A percentile compares a stretch with the other conserved stretches of the same genome.
phyloP scores from a whole-genome alignment of 164 flowering plant species.

The Echeveria elegans region DNA sequence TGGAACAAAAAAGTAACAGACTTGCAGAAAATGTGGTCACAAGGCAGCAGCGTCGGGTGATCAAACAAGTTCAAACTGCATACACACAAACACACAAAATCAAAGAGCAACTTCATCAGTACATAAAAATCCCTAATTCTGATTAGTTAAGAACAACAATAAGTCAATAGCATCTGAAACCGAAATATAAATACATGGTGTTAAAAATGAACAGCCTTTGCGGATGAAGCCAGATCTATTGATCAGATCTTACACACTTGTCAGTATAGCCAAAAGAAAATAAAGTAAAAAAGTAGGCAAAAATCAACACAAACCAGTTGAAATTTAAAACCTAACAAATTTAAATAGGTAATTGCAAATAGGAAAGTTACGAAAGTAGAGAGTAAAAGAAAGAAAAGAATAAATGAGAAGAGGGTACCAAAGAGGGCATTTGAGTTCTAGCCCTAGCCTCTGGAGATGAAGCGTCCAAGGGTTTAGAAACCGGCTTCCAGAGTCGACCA shows the following conservation, averaged over 20 bases:
- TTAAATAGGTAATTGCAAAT: no score
- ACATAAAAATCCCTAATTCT: background rate
- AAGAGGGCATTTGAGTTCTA: constrained; percentile 58
- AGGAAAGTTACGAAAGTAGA: no score
- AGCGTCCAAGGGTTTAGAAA: constrained; percentile 39
- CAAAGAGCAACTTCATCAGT: background rate
- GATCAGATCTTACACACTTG: no score
- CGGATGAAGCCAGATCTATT: no score
- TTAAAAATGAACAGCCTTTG: no score
- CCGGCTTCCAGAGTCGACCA: constrained; percentile 5
- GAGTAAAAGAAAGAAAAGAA: background rate
- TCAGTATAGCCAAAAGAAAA: no score
- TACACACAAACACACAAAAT: constrained; percentile 7
- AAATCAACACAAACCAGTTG: no score
- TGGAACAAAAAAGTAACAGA: constrained; percentile 14
- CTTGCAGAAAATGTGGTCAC: constrained; percentile 63
- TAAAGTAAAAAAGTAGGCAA: no score
- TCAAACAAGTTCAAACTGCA: constrained; percentile 46
- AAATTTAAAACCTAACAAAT: no score
- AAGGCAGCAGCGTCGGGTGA: constrained; percentile 48
- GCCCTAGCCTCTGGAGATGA: constrained; percentile 46
- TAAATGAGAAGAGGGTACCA: constrained; percentile 23
- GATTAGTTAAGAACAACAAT: no score
- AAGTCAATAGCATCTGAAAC: no score
- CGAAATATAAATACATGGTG: no score